Percentiles rank a stretch among this genome's conserved stretches.
Evolutionary conservation across 108 stramenopile genomes (phyloP).

Genomic region (Conticribra guillardii): DNA sequence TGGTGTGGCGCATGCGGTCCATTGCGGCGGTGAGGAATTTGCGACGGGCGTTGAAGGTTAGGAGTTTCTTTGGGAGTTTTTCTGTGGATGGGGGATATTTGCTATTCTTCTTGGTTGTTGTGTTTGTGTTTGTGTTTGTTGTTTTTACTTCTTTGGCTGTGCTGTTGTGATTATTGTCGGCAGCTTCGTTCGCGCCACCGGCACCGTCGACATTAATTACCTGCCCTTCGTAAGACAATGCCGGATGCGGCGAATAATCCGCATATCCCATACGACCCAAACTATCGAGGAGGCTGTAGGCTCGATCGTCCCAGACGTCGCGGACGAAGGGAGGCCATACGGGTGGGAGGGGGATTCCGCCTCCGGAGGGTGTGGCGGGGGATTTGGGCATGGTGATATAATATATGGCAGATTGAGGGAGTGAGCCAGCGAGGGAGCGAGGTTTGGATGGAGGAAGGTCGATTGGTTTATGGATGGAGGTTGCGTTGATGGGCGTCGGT

Average conservation of each 20-base stretch:
- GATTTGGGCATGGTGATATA: constrained; percentile 47
- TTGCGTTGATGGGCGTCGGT: no score
- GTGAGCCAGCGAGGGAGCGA: no score
- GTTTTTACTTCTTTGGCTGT: not conserved
- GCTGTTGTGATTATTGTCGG: not conserved
- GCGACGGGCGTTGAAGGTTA: constrained; percentile 34
- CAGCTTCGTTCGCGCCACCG: no score
- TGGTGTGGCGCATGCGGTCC: constrained; percentile 43
- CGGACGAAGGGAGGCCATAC: constrained; percentile 50
- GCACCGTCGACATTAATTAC: not conserved
- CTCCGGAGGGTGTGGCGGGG: constrained; percentile 38
- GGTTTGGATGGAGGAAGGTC: no score
- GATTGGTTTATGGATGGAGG: no score
- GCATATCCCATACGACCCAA: constrained; percentile 40
- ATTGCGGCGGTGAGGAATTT: constrained; percentile 36
- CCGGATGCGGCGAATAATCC: constrained; percentile 15
- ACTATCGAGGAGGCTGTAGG: constrained; percentile 25
- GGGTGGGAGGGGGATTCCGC: constrained; percentile 50
- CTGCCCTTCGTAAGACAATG: not conserved
- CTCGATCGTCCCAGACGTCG: constrained; percentile 45
- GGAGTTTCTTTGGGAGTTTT: constrained; percentile 30
- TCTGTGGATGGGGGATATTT: not conserved
- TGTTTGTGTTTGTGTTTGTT: no score
- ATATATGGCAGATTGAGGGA: no score
- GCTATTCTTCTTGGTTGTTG: no score